Evolutionary conservation across 179 eudicot genomes (phyloP).

Genomic region (Spinacia oleracea): DNA sequence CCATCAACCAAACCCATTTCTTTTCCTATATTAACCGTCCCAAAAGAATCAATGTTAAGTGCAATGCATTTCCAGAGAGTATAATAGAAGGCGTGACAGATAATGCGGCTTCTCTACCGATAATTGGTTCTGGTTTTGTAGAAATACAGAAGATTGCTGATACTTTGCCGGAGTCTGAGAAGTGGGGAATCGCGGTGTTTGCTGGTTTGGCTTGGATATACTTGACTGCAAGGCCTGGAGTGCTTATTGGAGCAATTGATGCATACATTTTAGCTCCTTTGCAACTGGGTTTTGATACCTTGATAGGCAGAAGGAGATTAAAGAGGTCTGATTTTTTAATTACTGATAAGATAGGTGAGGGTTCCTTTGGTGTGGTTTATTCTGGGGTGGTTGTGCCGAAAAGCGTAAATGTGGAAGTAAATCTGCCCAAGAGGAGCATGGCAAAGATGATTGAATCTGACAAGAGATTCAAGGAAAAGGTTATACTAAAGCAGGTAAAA

Average conservation of each 20-base stretch:
- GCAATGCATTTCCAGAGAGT: constrained; percentile 51
- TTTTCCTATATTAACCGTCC: constrained; percentile 29
- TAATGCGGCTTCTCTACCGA: constrained; percentile 43
- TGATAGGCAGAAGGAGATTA: constrained; percentile 68
- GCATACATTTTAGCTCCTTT: constrained; percentile 82
- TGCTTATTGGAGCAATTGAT: constrained; percentile 83
- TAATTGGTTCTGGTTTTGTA: constrained; percentile 41
- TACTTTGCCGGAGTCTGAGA: constrained; percentile 61
- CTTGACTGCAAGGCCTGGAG: constrained; percentile 93
- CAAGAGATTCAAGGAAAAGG: constrained; percentile 76
- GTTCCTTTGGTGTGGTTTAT: constrained; percentile 92
- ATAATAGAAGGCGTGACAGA: constrained; percentile 38
- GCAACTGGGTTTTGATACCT: constrained; percentile 63
- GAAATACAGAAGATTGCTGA: constrained; percentile 45
- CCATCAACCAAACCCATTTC: constrained; percentile 34
- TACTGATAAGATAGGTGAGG: constrained; percentile 75
- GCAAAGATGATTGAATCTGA: constrained; percentile 44
- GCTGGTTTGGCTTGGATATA: constrained; percentile 79
- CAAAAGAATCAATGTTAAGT: constrained; percentile 37
- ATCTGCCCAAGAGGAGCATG: constrained; percentile 30
- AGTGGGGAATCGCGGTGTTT: constrained; percentile 56
- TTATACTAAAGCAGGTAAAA: constrained; percentile 78
- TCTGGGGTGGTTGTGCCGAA: constrained; percentile 79
- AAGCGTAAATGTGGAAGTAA: constrained; percentile 49
- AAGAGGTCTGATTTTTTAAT: constrained; percentile 69